Base-by-base conservation (phyloP, 257 asterid species). In the Euphrasia confusa region DNA sequence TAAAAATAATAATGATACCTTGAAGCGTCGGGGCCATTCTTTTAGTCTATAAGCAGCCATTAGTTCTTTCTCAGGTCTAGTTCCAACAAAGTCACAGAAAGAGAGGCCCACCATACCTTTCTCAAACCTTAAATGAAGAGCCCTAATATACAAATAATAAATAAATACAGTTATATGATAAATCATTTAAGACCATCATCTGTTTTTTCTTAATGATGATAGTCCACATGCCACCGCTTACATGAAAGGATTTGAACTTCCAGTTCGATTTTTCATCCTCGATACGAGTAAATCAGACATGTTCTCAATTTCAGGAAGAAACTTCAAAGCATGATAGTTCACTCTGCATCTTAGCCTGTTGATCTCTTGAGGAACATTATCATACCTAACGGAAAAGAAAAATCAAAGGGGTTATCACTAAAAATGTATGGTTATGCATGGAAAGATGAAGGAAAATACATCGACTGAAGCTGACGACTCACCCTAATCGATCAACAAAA, bases 51-150 rank as follows among this genome's bases (percentile, higher is more conserved):
- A 89, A 66, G 80, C 14, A 68, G 96, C 88, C 97, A 93, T 93
- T 60, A 89, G 82, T 65, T 87, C 94, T 81, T 89, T 93, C 88
- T 93, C 97, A 62, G 68, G 47, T 74, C 99, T 81, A 57, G 96
- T 79, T 40, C 97, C 99, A 64, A 93, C 95, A 76, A 93, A 93
- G 77, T 93, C 99, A 71, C 99, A 93, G 81, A 93, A 93, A 14
- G 97, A 93, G 33, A 93, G 96, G 71, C 99, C 99, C 63, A 93
- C 99, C 99, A 93, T 93, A 74, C 99, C 99, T 81, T 93, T 93
- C 78, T 93, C 99, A 75, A 93, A 93, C 78, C 99, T 82, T 61
- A 93, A 73, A 75, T 93, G 99, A 79, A 93, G 97, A 75, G 99
- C 97, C 99, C 99, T 93, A 84, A 73, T 72, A 61, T 37, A 67